Conservation (phyloP, 2,329 filamentous ascomycete genomes). For the Exutisphaerella laricina region DNA sequence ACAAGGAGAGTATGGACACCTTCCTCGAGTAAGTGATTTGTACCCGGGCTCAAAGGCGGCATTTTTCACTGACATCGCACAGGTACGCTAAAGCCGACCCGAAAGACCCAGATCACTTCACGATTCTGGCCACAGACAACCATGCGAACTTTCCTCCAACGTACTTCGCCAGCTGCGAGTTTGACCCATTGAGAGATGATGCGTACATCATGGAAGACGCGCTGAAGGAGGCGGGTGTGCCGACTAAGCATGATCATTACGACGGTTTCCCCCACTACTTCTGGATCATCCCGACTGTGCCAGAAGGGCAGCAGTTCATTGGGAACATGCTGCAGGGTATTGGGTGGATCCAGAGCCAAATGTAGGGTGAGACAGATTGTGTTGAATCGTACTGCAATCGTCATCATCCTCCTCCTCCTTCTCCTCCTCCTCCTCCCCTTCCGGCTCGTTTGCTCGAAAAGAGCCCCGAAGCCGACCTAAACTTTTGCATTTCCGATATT, state of each 20-base stretch:
- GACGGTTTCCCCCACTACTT: slow-evolving; percentile 34
- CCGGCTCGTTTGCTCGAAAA: too few species aligned
- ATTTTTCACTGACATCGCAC: not conserved
- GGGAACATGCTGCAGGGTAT: slow-evolving; percentile 18
- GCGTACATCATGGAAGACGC: slow-evolving; percentile 47
- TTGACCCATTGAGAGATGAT: slow-evolving; percentile 49
- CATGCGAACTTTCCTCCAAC: slow-evolving; percentile 38
- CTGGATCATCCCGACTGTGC: slow-evolving; percentile 23
- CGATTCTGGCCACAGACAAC: slow-evolving; percentile 18
- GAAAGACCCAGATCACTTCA: slow-evolving; percentile 19
- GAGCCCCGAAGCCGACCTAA: not conserved
- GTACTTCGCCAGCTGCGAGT: slow-evolving; percentile 48
- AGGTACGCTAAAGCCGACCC: slow-evolving; percentile 19
- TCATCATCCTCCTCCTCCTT: too few species aligned
- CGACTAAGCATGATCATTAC: slow-evolving; percentile 41
- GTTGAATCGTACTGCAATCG: too few species aligned
- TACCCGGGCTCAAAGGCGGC: not conserved
- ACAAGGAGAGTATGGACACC: slow-evolving; percentile 22
- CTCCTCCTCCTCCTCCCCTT: too few species aligned
- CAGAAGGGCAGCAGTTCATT: slow-evolving; percentile 14
- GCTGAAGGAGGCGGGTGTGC: slow-evolving; percentile 42
- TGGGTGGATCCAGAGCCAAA: slow-evolving; percentile 11
- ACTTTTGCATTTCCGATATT: too few species aligned
- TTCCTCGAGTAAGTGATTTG: slow-evolving; percentile 16
- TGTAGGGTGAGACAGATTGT: too few species aligned